Percentiles rank a stretch among this genome's conserved stretches.
These are phyloP conservation scores for Arthrobotrys pseudoclavata DNA, from an alignment of 2,329 filamentous ascomycete genomes.

Conservation along the genomic window DNA sequence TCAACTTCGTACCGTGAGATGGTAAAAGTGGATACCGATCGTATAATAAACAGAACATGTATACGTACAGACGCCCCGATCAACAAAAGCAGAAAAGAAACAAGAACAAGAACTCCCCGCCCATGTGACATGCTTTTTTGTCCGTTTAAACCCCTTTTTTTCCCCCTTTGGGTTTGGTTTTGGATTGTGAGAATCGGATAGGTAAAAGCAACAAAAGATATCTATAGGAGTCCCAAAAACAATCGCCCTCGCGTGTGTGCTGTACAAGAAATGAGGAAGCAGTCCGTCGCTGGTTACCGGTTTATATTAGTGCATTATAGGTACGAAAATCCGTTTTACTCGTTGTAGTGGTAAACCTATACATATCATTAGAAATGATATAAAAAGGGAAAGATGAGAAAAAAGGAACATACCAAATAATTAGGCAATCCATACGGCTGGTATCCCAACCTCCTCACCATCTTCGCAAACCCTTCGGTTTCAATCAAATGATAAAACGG, in stretches of 20 bases:
- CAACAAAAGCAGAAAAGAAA: not conserved
- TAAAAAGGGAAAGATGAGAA: not conserved
- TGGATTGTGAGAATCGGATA: no score
- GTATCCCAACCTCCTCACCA: constrained; percentile 91
- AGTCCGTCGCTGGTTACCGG: no score
- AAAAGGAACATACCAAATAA: constrained; percentile 80
- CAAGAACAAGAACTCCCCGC: not conserved
- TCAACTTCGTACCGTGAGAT: no score
- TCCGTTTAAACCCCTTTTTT: no score
- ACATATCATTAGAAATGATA: constrained; percentile 42
- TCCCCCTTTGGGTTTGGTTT: not conserved
- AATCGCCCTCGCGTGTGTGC: not conserved
- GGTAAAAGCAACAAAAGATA: not conserved
- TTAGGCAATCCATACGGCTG: constrained; percentile 89
- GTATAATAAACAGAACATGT: not conserved
- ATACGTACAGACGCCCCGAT: not conserved
- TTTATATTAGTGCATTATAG: not conserved
- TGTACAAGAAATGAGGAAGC: not conserved
- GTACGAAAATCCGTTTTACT: constrained; percentile 69
- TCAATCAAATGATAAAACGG: constrained; percentile 97
- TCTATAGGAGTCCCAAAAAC: not conserved
- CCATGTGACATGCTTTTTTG: no score
- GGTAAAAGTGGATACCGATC: not conserved
- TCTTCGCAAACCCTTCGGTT: constrained; percentile 97
- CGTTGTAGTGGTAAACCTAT: constrained; percentile 90